A percentile compares a stretch with the other conserved stretches of the same genome.
Evolutionary conservation across 2,329 filamentous ascomycete genomes (phyloP).

Genomic region (Cladobotryum protrusum): DNA sequence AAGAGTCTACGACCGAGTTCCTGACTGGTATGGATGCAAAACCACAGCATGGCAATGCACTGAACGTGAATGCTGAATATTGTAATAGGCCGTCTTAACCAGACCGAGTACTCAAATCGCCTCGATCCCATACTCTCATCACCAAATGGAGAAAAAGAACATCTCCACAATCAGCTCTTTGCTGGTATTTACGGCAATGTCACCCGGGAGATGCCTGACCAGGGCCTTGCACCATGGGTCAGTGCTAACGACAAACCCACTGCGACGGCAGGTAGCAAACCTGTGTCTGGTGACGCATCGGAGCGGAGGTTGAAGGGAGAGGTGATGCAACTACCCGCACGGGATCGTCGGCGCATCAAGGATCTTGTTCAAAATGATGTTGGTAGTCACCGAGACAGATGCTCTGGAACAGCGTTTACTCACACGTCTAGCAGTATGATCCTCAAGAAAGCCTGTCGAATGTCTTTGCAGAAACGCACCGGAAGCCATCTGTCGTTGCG

Average conservation of each 20-base stretch:
- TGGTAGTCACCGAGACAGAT: slow-evolving; percentile 21
- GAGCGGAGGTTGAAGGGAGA: slow-evolving; percentile 62
- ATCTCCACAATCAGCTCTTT: slow-evolving; percentile 63
- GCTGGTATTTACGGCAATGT: slow-evolving; percentile 63
- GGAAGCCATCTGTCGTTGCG: slow-evolving; percentile 40
- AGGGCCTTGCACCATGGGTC: slow-evolving; percentile 63
- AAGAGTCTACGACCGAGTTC: slow-evolving; percentile 57
- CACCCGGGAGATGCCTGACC: slow-evolving; percentile 61
- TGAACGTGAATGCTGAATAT: slow-evolving; percentile 22
- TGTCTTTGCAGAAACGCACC: slow-evolving; percentile 46
- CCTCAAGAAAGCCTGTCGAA: slow-evolving; percentile 48
- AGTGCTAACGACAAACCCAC: slow-evolving; percentile 64
- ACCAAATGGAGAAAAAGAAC: slow-evolving; percentile 51
- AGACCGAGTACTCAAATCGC: slow-evolving; percentile 51
- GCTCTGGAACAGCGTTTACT: slow-evolving; percentile 6
- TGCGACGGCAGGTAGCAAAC: slow-evolving; percentile 51
- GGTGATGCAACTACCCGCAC: slow-evolving; percentile 63
- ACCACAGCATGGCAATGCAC: slow-evolving; percentile 2
- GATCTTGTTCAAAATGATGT: slow-evolving; percentile 58
- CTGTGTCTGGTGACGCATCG: slow-evolving; percentile 57
- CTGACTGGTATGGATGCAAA: slow-evolving; percentile 45
- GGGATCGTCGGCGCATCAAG: slow-evolving; percentile 61
- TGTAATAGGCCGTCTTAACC: slow-evolving; percentile 53
- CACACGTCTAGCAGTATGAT: slow-evolving; percentile 39
- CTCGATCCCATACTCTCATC: slow-evolving; percentile 56